These are phyloP conservation scores for Chrysoporthe puriensis DNA, from an alignment of 2,329 filamentous ascomycete species.

Conservation along the genomic window DNA sequence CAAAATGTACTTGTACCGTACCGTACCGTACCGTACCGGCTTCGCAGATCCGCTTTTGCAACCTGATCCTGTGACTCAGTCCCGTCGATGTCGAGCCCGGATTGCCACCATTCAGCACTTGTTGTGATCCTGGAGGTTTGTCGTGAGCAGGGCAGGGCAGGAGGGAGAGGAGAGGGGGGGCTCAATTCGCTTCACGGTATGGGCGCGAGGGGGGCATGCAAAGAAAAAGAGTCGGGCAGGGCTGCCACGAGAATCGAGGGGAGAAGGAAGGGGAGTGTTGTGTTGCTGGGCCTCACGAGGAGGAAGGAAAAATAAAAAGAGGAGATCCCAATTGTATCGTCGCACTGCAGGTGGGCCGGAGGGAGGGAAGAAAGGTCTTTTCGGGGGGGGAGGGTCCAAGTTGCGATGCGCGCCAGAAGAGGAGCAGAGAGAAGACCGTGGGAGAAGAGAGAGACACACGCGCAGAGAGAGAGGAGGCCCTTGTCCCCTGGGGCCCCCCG, in stretches of 20 bases:
- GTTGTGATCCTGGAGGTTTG: background rate
- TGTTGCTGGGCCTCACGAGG: slow-evolving; percentile 18
- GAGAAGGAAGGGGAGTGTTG: slow-evolving; percentile 20
- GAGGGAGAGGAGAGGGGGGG: slow-evolving; percentile 1
- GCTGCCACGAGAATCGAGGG: slow-evolving; percentile 20
- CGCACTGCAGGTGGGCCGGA: slow-evolving; percentile 15
- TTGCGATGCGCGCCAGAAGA: background rate
- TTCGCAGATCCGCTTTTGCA: background rate
- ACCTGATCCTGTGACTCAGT: background rate
- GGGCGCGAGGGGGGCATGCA: slow-evolving; percentile 12
- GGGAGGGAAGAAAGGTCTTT: slow-evolving; percentile 19
- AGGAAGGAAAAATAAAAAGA: slow-evolving; percentile 3
- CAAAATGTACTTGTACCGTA: background rate
- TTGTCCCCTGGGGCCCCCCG: too few relatives aligned
- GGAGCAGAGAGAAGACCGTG: background rate
- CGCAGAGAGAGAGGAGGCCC: background rate
- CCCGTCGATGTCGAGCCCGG: background rate
- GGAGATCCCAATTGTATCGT: slow-evolving; percentile 1
- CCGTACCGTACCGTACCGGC: background rate
- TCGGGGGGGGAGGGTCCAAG: slow-evolving; percentile 16
- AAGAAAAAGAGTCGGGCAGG: slow-evolving; percentile 21
- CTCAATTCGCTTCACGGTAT: slow-evolving; percentile 12
- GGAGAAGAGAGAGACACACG: background rate
- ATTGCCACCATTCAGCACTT: background rate
- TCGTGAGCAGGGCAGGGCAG: background rate